Base-by-base conservation (phyloP, 257 asterid genomes). In the Galeopsis tetrahit region DNA sequence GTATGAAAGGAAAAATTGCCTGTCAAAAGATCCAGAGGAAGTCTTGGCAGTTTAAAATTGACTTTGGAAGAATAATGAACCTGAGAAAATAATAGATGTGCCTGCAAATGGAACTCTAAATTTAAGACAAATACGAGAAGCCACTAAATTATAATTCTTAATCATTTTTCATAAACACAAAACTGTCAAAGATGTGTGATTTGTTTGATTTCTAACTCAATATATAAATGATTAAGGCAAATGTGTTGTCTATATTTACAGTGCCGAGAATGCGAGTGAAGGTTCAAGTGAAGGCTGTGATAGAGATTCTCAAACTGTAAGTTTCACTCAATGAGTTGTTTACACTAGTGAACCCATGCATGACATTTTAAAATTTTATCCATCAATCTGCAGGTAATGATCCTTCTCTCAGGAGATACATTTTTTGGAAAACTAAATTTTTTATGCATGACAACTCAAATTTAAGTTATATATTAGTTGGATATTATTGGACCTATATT, bases 1-100 rank as follows among this genome's bases (percentile, higher is more conserved):
- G 93, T 86, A 49, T 86, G 81, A 61, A 87, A 92, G 82, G 93
- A 86, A 79, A 92, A 92, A 72, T 73, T 92, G 69, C 95, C 97
- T 21, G 79, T 92, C 77, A 21, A 21, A 21, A 21, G 28, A 21
- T 21, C 28, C 28, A 21, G 28, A 21, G 28, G 28, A 21, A 21
- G 28, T 21, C 28, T 21, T 21, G 28, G 28, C 28, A 21, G 28
- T 21, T 21, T 21, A 21, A 21, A 21, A 21, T 21, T 21, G 28
- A 21, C 28, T 21, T 21, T 21, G 28, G 28, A 21, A 21, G 28
- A 21, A 21, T 21, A 21, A 21, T 21, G 28, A 21, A 21, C 28
- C 28, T 21, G 28, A 21, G 28, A 21, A 21, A 21, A 68, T 85
- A 65, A 53, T 83, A 17, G 85, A 84, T 69, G 80, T 84, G 75